Conservation (phyloP, 2,329 filamentous ascomycete species). For the Curvularia hawaiiensis region DNA sequence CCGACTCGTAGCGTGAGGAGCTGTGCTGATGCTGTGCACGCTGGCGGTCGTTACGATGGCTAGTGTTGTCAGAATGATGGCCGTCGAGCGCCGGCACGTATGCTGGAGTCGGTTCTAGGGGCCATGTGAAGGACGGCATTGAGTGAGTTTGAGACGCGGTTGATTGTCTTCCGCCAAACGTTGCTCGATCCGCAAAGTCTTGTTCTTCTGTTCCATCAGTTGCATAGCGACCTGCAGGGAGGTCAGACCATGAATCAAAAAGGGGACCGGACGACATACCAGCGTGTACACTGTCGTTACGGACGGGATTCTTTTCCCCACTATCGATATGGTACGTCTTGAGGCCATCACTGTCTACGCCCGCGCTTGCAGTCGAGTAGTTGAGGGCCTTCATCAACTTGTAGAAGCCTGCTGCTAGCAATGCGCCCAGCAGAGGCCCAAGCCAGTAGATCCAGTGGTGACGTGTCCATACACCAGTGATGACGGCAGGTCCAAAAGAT, state of each 20-base stretch:
- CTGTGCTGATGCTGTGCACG: slow-evolving; percentile 27
- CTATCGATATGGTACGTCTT: slow-evolving; percentile 35
- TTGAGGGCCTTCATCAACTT: slow-evolving; percentile 55
- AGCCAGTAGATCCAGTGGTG: slow-evolving; percentile 61
- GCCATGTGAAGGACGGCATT: slow-evolving; percentile 13
- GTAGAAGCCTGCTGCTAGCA: slow-evolving; percentile 56
- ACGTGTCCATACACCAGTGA: slow-evolving; percentile 48
- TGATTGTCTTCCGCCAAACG: slow-evolving; percentile 13
- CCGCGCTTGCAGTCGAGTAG: slow-evolving; percentile 58
- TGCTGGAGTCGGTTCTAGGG: slow-evolving; percentile 23
- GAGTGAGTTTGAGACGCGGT: slow-evolving; percentile 7
- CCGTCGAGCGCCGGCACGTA: slow-evolving; percentile 36
- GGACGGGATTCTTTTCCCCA: not conserved
- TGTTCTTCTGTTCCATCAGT: slow-evolving; percentile 39
- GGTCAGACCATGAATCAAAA: slow-evolving; percentile 18
- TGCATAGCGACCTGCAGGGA: slow-evolving; percentile 23
- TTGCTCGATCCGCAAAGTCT: slow-evolving; percentile 24
- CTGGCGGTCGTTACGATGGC: slow-evolving; percentile 33
- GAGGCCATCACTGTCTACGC: slow-evolving; percentile 53
- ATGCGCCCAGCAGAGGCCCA: slow-evolving; percentile 52
- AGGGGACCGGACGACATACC: not conserved
- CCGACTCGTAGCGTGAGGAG: slow-evolving; percentile 26
- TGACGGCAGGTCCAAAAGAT: slow-evolving; percentile 56
- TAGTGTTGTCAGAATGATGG: slow-evolving; percentile 28
- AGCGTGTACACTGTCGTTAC: not conserved